A percentile compares a stretch with the other conserved stretches of the same genome.
These are phyloP conservation scores for Globisporangium perplexum DNA, from an alignment of 352 stramenopile genomes.

Conservation along the genomic window DNA sequence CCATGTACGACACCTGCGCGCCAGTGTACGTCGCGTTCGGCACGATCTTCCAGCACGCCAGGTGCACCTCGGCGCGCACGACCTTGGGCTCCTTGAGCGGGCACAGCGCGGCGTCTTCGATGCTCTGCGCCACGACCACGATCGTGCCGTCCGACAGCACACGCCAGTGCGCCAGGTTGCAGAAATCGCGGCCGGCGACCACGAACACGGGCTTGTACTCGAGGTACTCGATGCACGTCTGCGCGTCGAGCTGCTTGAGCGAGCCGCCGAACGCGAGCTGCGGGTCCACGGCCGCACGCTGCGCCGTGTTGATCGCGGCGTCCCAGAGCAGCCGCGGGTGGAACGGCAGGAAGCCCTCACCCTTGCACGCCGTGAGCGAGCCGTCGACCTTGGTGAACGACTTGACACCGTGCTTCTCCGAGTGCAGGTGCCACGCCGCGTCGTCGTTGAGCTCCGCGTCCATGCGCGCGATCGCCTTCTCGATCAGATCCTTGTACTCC, in stretches of 20 bases:
- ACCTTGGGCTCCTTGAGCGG: constrained; percentile 67
- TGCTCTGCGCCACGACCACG: constrained; percentile 60
- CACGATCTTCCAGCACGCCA: constrained; percentile 63
- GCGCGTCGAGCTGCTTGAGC: constrained; percentile 36
- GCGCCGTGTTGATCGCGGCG: constrained; percentile 37
- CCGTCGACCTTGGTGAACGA: constrained; percentile 64
- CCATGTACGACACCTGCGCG: constrained; percentile 56
- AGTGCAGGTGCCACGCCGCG: constrained; percentile 55
- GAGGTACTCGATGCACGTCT: constrained; percentile 67
- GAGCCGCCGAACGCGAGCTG: constrained; percentile 42
- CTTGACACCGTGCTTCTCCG: constrained; percentile 64
- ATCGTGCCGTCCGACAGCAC: constrained; percentile 57
- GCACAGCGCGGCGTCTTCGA: constrained; percentile 47
- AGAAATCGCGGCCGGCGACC: constrained; percentile 68
- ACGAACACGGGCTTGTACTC: constrained; percentile 79
- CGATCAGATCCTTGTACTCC: constrained; percentile 50
- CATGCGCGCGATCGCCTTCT: constrained; percentile 51
- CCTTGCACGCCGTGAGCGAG: constrained; percentile 54
- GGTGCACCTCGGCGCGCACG: constrained; percentile 57
- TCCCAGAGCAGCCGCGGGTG: constrained; percentile 51
- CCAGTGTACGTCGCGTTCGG: constrained; percentile 52
- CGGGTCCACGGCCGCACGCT: constrained; percentile 50
- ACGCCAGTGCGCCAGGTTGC: constrained; percentile 65
- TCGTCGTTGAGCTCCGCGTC: constrained; percentile 53
- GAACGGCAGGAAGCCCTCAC: constrained; percentile 42